phyloP scores from a whole-genome alignment of 495 filamentous ascomycete species.

The Aspergillus carlsbadensis region DNA sequence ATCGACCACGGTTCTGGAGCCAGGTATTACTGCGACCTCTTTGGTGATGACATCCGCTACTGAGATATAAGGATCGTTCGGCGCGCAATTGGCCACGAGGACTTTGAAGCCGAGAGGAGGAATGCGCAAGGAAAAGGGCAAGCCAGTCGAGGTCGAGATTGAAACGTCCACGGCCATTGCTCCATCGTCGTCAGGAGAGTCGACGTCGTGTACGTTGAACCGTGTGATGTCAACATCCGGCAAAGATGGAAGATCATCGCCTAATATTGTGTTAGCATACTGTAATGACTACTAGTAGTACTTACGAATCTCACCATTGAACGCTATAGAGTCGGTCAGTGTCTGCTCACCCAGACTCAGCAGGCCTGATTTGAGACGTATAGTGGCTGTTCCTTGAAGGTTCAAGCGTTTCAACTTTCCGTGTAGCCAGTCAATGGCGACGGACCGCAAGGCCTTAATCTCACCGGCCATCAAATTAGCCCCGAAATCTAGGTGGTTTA shows the following conservation, averaged over 20 bases:
- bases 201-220: slow-evolving; percentile 71
- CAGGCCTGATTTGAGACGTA: slow-evolving; percentile 74
- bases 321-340: slow-evolving; percentile 66
- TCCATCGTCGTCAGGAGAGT: slow-evolving; percentile 45
- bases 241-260: slow-evolving; percentile 66
- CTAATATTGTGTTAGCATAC: slow-evolving; percentile 32
- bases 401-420: slow-evolving; percentile 67
- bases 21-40: slow-evolving; percentile 61
- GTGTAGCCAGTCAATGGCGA: slow-evolving; percentile 85
- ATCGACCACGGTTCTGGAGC: slow-evolving; percentile 61
- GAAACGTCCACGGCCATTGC: slow-evolving; percentile 78
- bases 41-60: slow-evolving; percentile 76
- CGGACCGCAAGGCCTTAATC: slow-evolving; percentile 70
- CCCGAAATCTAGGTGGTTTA: slow-evolving; percentile 74
- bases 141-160: slow-evolving; percentile 65
- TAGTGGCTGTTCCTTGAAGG: slow-evolving; percentile 65
- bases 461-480: slow-evolving; percentile 72
- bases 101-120: slow-evolving; percentile 82
- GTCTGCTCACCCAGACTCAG: slow-evolving; percentile 71
- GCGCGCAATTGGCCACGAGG: slow-evolving; percentile 72
- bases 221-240: slow-evolving; percentile 75
- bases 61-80: slow-evolving; percentile 59
- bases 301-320: slow-evolving; percentile 62
- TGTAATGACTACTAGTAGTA: background rate
- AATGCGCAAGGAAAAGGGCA: slow-evolving; percentile 69